Evolutionary conservation across 176 grass and related monocot species (phyloP).

Genomic region (Panicum miliaceum): DNA sequence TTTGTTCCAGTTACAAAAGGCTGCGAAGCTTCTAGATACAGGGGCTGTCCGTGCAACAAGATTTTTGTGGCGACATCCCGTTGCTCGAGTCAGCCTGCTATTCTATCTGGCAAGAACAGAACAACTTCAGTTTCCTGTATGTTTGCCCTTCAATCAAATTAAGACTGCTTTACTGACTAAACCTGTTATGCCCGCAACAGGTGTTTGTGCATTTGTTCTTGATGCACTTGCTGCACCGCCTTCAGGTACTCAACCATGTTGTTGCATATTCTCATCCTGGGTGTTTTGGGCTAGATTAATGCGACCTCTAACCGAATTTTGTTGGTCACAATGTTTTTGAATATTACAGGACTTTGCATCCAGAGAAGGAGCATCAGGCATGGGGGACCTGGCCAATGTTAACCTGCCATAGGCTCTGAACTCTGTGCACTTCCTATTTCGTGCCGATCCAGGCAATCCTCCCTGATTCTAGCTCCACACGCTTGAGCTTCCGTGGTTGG

Average conservation of each 20-base stretch:
- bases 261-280: not conserved
- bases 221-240: conserved; percentile 93
- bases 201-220: conserved; percentile 99
- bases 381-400: conserved; percentile 59
- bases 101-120: conserved; percentile 82
- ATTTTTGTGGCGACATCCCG: conserved; percentile 97
- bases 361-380: conserved; percentile 51
- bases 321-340: not conserved
- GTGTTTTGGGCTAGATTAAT: not conserved
- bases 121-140: conserved; percentile 15
- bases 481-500: conserved; percentile 20
- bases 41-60: conserved; percentile 93
- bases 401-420: conserved; percentile 63
- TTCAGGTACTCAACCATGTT: conserved; percentile 66
- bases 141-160: not conserved
- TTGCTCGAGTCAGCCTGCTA: conserved; percentile 88
- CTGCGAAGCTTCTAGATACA: conserved; percentile 90
- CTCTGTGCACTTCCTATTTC: not conserved
- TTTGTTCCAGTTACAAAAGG: conserved; percentile 90
- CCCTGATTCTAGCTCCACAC: conserved; percentile 19
- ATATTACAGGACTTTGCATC: conserved; percentile 72
- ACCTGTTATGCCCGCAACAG: conserved; percentile 47
- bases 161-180: conserved; percentile 10
- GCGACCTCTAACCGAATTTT: not conserved
- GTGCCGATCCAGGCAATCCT: conserved; percentile 13